Evolutionary conservation across 371 early-diverging fungal genomes (phyloP).

Genomic region (Globomyces sp.): DNA sequence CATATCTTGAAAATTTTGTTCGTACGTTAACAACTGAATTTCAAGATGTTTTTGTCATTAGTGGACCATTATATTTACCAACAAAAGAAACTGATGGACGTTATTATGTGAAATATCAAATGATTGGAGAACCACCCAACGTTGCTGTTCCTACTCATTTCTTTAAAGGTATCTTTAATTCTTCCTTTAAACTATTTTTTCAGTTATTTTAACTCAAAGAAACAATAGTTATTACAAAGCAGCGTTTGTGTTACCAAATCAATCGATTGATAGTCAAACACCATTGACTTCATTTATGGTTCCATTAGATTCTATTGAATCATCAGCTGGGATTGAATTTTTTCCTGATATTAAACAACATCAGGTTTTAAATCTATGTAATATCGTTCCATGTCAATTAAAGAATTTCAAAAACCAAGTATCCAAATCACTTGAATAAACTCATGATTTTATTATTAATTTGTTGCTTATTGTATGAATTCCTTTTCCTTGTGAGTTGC

Average conservation of each 20-base stretch:
- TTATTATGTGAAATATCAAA: slow-evolving; percentile 71
- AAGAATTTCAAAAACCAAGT: neutral
- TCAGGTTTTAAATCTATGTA: neutral
- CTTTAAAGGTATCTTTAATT: slow-evolving; percentile 60
- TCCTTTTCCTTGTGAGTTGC: too few relatives aligned
- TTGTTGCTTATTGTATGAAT: too few relatives aligned
- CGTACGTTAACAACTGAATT: slow-evolving; percentile 25
- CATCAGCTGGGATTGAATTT: neutral
- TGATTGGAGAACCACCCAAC: slow-evolving; percentile 85
- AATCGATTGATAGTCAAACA: slow-evolving; percentile 60
- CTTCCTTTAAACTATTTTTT: neutral
- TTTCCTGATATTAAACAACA: neutral
- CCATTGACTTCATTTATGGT: slow-evolving; percentile 70
- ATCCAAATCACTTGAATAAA: neutral
- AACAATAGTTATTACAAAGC: slow-evolving; percentile 22
- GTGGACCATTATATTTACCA: slow-evolving; percentile 42
- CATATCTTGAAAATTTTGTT: slow-evolving; percentile 35
- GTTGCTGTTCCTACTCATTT: slow-evolving; percentile 93
- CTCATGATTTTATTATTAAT: neutral
- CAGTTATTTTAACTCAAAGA: slow-evolving; percentile 32
- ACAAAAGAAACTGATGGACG: slow-evolving; percentile 29
- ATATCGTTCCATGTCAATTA: neutral
- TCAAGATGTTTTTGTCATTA: slow-evolving; percentile 39
- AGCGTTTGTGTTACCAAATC: slow-evolving; percentile 88
- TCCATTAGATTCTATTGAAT: slow-evolving; percentile 59